Conservation (phyloP, 208 protist genomes). For the Blechomonas ayalai region DNA sequence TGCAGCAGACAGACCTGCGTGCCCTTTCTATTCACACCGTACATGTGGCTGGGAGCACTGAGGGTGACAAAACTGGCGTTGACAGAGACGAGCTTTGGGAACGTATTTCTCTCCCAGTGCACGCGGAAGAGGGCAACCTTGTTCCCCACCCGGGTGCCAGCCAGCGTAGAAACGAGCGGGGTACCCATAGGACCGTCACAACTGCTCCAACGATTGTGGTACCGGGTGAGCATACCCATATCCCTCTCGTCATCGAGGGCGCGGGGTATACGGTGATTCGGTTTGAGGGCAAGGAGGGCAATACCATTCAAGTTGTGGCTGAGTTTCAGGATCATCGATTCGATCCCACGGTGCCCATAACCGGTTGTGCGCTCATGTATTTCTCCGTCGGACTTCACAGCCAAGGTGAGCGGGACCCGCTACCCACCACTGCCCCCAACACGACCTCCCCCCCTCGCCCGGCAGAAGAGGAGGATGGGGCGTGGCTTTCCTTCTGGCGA, state of each 20-base stretch:
- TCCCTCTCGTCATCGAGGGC: conserved; percentile 16
- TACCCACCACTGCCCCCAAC: background rate
- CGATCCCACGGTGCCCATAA: conserved; percentile 10
- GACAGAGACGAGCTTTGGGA: no score
- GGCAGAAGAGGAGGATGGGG: background rate
- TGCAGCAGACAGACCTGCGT: no score
- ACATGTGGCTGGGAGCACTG: no score
- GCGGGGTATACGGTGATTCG: conserved; percentile 19
- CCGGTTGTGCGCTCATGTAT: conserved; percentile 39
- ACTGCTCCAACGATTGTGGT: no score
- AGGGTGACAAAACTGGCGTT: no score
- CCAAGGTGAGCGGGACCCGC: background rate
- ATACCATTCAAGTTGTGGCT: conserved; percentile 32
- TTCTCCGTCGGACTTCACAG: conserved; percentile 30
- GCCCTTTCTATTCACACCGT: no score
- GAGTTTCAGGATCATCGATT: conserved; percentile 42
- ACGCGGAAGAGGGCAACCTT: no score
- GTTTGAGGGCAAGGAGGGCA: conserved; percentile 15
- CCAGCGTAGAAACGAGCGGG: no score
- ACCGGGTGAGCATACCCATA: background rate
- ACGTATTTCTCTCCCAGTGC: no score
- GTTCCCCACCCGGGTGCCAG: no score
- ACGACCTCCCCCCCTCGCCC: background rate
- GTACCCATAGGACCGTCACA: no score
- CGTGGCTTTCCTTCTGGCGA: conserved; percentile 36